A percentile compares a stretch with the other conserved stretches of the same genome.
Conservation (phyloP, 768 basidiomycete genomes). For the Kwoniella pini region DNA sequence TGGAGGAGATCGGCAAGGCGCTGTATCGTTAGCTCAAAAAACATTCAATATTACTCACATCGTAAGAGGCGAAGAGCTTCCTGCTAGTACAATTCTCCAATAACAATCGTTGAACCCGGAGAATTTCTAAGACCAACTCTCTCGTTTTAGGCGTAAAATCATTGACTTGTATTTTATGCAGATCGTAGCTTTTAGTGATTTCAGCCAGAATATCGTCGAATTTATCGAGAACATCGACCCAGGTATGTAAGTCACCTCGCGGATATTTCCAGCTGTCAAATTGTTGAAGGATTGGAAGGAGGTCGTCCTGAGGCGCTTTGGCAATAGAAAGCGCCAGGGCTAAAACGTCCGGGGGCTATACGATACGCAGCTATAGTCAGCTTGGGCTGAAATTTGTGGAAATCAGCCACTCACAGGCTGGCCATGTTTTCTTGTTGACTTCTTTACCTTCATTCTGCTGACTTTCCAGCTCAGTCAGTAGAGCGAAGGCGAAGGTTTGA, state of each 20-base stretch:
- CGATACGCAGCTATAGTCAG: too few species aligned
- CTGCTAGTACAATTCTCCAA: constrained; percentile 97
- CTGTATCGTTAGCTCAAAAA: constrained; percentile 57
- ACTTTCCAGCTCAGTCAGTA: not conserved
- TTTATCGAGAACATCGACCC: constrained; percentile 93
- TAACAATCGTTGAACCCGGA: constrained; percentile 82
- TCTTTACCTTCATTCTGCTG: constrained; percentile 50
- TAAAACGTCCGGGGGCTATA: constrained; percentile 59
- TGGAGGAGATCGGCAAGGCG: constrained; percentile 84
- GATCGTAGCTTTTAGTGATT: constrained; percentile 76
- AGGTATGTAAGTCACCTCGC: constrained; percentile 92
- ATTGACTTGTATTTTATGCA: constrained; percentile 76
- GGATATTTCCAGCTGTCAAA: constrained; percentile 91
- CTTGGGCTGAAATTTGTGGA: too few species aligned
- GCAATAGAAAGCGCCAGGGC: constrained; percentile 73
- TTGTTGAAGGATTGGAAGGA: constrained; percentile 66
- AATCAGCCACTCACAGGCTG: constrained; percentile 41
- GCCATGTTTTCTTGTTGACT: constrained; percentile 35
- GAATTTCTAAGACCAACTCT: constrained; percentile 73
- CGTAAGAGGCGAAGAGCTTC: constrained; percentile 94
- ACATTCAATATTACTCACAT: constrained; percentile 64
- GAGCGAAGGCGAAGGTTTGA: not conserved
- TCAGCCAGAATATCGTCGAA: constrained; percentile 87
- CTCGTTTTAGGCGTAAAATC: constrained; percentile 75
- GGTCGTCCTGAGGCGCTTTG: constrained; percentile 68